These are phyloP conservation scores for Penstemon eatonii DNA, from an alignment of 257 asterid species.

Conservation along the genomic window DNA sequence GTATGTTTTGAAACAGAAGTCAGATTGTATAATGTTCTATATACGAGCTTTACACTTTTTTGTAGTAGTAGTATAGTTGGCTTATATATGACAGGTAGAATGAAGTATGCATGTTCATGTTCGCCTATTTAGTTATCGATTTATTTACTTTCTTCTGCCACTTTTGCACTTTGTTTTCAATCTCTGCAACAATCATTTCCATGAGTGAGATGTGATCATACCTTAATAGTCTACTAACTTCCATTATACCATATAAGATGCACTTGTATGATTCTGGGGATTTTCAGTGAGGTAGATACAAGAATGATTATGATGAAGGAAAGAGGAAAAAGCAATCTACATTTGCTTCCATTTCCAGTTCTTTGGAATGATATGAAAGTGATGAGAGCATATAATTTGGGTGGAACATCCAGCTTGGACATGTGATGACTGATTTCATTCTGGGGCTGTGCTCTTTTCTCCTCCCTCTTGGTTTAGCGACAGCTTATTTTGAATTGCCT, in stretches of 20 bases:
- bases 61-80: not conserved
- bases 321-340: not conserved
- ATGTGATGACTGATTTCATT: conserved; percentile 9
- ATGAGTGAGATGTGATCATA: not conserved
- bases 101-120: not conserved
- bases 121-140: no score
- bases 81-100: no score
- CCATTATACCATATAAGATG: not conserved
- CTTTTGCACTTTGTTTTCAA: not conserved
- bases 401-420: conserved; percentile 9
- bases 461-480: not conserved
- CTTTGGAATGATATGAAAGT: conserved; percentile 3
- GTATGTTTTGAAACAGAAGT: no score
- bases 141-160: not conserved
- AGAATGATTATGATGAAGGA: conserved; percentile 20
- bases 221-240: not conserved
- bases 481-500: no score
- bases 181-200: not conserved
- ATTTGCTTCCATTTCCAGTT: not conserved
- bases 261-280: not conserved
- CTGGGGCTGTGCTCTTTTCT: conserved; percentile 25
- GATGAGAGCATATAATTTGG: not conserved
- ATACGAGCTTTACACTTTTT: not conserved
- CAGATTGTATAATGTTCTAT: not conserved
- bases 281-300: conserved; percentile 23